phyloP scores from a whole-genome alignment of 495 filamentous ascomycete genomes.

The Penicillium argentinense region DNA sequence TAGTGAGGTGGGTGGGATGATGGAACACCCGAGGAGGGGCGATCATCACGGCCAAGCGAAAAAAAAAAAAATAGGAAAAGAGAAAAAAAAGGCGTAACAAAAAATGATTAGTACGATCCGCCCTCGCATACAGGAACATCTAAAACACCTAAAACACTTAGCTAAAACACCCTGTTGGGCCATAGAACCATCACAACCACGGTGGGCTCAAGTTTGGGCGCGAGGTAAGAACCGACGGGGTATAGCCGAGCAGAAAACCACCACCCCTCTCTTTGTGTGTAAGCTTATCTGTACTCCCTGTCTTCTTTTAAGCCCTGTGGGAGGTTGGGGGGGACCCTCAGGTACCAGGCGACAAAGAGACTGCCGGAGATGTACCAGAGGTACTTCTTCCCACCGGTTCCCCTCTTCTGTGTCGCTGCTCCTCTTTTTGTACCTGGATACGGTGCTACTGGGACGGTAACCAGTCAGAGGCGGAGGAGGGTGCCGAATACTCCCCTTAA shows the following conservation, averaged over 20 bases:
- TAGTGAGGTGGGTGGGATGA: constrained; percentile 21
- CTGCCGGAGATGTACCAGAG: no score
- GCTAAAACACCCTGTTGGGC: neutral
- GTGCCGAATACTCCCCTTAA: neutral
- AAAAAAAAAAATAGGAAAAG: constrained; percentile 1
- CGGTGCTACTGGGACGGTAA: no score
- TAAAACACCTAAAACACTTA: neutral
- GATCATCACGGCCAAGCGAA: constrained; percentile 32
- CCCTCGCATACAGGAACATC: neutral
- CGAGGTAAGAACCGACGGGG: constrained; percentile 13
- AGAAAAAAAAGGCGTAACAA: neutral
- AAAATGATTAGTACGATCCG: constrained; percentile 3
- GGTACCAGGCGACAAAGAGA: no score
- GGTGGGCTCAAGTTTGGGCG: constrained; percentile 12
- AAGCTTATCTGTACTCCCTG: constrained; percentile 13
- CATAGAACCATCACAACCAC: constrained; percentile 15
- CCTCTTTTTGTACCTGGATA: constrained; percentile 1
- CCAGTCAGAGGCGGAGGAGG: neutral
- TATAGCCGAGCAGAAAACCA: constrained; percentile 19
- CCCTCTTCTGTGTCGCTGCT: constrained; percentile 6
- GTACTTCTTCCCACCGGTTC: no score
- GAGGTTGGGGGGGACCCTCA: no score
- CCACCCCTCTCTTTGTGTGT: constrained; percentile 2
- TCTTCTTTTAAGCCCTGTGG: constrained; percentile 1
- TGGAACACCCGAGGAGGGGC: constrained; percentile 20